phyloP scores from a whole-genome alignment of 2,329 filamentous ascomycete genomes.

The Erysiphe pulchra region DNA sequence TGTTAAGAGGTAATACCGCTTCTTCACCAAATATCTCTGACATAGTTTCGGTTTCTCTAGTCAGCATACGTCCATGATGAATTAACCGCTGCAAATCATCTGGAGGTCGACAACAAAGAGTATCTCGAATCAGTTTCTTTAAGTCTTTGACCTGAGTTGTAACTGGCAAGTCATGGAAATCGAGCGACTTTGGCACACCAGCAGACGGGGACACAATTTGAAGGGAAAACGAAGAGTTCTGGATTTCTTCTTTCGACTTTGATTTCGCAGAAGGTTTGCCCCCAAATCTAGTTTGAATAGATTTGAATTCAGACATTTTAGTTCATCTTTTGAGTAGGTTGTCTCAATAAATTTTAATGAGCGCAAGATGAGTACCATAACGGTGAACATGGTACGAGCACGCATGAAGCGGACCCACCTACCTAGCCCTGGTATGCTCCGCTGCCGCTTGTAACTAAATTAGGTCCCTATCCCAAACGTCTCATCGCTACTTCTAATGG shows the following conservation, averaged over 20 bases:
- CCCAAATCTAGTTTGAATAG: background rate
- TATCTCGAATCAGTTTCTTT: constrained; percentile 30
- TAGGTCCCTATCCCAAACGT: too few species aligned
- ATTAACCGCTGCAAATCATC: constrained; percentile 33
- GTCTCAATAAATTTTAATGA: too few species aligned
- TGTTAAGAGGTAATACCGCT: constrained; percentile 9
- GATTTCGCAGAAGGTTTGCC: background rate
- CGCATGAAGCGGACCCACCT: too few species aligned
- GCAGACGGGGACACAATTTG: constrained; percentile 32
- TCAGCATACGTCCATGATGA: constrained; percentile 29
- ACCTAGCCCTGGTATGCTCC: too few species aligned
- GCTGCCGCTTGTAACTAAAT: too few species aligned
- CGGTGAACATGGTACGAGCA: too few species aligned
- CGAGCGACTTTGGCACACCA: constrained; percentile 23
- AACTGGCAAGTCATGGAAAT: constrained; percentile 22
- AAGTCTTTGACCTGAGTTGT: constrained; percentile 28
- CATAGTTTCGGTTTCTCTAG: constrained; percentile 28
- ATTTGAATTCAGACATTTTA: constrained; percentile 13
- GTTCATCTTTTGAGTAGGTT: too few species aligned
- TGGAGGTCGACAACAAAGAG: constrained; percentile 22
- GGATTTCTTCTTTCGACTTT: background rate
- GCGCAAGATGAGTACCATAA: too few species aligned
- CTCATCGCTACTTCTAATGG: too few species aligned
- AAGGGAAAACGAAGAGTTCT: constrained; percentile 20
- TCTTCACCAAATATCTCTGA: constrained; percentile 29